Percentiles rank a stretch among this genome's conserved stretches.
These are phyloP conservation scores for Lobosporangium transversale DNA, from an alignment of 192 early-diverging fungal species.

Conservation along the genomic window DNA sequence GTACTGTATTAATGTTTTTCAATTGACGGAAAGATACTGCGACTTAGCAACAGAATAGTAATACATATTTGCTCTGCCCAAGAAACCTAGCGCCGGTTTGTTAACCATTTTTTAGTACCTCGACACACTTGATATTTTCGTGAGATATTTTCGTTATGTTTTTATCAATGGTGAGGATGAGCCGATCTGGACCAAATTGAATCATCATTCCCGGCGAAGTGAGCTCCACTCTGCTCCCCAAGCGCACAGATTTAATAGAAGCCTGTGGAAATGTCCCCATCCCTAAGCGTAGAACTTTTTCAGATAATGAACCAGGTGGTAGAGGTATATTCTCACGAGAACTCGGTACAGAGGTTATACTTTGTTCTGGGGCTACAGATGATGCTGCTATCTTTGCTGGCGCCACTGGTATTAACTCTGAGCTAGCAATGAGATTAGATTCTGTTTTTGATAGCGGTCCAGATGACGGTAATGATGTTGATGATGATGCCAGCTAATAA, in stretches of 20 bases:
- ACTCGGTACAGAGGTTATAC: too few species aligned
- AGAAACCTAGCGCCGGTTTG: too few species aligned
- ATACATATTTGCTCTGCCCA: too few species aligned
- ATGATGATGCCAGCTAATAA: too few species aligned
- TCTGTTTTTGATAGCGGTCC: neutral
- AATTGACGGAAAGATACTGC: too few species aligned
- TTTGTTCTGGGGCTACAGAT: neutral
- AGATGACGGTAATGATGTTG: neutral
- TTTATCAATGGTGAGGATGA: slow-evolving; percentile 26
- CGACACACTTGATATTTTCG: slow-evolving; percentile 11
- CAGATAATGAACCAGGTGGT: neutral
- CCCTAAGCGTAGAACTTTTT: slow-evolving; percentile 17
- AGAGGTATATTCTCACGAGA: too few species aligned
- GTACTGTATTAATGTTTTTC: slow-evolving; percentile 14
- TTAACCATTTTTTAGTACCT: too few species aligned
- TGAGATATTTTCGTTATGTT: slow-evolving; percentile 17
- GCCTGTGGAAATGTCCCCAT: slow-evolving; percentile 33
- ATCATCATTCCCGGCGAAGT: slow-evolving; percentile 12
- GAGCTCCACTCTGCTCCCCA: slow-evolving; percentile 5
- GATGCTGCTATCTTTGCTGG: neutral
- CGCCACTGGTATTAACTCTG: neutral
- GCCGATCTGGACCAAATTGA: slow-evolving; percentile 30
- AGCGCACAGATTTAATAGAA: neutral
- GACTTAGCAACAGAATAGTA: neutral
- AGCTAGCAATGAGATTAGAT: neutral